Base-by-base conservation (phyloP, 176 grass and related monocot genomes). In the Oryza coarctata region DNA sequence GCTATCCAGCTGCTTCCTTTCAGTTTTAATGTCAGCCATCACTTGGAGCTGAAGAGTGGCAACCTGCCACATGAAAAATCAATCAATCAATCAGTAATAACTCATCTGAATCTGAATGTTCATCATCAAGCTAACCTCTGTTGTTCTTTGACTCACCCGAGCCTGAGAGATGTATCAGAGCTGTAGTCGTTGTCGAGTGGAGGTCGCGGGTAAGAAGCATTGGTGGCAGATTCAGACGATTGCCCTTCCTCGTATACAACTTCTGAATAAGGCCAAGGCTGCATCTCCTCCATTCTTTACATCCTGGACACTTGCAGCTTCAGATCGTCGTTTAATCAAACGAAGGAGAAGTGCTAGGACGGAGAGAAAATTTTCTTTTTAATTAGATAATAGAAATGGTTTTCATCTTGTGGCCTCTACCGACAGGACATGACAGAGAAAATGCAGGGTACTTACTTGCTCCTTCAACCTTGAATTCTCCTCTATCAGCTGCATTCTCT, bases 211-310 rank as follows among this genome's bases (percentile, higher is more conserved):
- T 88, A 76, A 2, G 86, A 86, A 2, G 84, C 32, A 70, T 92
- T 92, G 17, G 88, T 93, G 20, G 92, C 82, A 13, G 92, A 94
- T 79, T 97, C 89, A 65, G 89, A 87, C 11, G 89, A 97, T 41
- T 79, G 85, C 27, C 87, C 84, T 87, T 94, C 91, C 71, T 94
- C 86, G 4, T 81, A 65, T 27, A 78, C 85, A 7, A 85, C 22
- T 44, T 87, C 87, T 43, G 89, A 87, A 85, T 87, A 87, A 29
- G 43, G 82, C 12, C 76, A 63, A 45, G 89, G 55, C 9, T 89
- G 92, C 40, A 79, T 89, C 74, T 88, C 87, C 74, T 88, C 87
- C 80, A 78, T 52, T 65, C 49, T 87, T 18, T 80, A 38, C 65
- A 87, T 84, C 52, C 68, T 66, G 63, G 35, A 77, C 26, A 89